Evolutionary conservation across 2,329 filamentous ascomycete genomes (phyloP).

Genomic region (Orbilia javanica): DNA sequence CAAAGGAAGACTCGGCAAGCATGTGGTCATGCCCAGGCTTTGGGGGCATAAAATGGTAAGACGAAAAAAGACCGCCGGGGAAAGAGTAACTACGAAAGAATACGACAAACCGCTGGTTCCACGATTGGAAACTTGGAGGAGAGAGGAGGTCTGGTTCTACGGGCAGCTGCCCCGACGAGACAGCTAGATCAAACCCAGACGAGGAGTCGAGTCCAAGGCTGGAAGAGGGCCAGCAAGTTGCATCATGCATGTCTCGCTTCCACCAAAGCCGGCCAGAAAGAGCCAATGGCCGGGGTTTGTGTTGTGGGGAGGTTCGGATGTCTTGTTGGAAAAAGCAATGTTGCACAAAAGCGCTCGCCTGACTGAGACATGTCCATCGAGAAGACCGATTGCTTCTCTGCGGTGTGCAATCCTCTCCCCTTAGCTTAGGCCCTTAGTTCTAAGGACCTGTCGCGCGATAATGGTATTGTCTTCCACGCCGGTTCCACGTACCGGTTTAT

Average conservation of each 20-base stretch:
- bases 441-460: neutral
- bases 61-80: conserved; percentile 25
- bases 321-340: conserved; percentile 45
- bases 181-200: neutral
- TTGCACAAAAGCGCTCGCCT: conserved; percentile 31
- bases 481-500: neutral
- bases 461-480: neutral
- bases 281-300: conserved; percentile 27
- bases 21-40: conserved; percentile 31
- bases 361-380: conserved; percentile 36
- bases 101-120: conserved; percentile 21
- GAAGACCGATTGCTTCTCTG: neutral
- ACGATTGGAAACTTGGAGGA: conserved; percentile 55
- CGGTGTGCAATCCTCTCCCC: too few relatives aligned
- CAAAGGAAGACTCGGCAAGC: conserved; percentile 32
- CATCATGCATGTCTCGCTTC: conserved; percentile 55
- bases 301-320: conserved; percentile 47
- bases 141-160: conserved; percentile 39
- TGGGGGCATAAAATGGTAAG: neutral
- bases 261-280: conserved; percentile 40
- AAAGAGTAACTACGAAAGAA: conserved; percentile 23
- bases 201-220: neutral
- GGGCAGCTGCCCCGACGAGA: conserved; percentile 37
- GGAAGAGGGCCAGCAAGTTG: conserved; percentile 41
- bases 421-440: too few relatives aligned